A percentile compares a stretch with the other conserved stretches of the same genome.
Conservation (phyloP, 2,329 filamentous ascomycete species). For the Aspergillus ochraceus region DNA sequence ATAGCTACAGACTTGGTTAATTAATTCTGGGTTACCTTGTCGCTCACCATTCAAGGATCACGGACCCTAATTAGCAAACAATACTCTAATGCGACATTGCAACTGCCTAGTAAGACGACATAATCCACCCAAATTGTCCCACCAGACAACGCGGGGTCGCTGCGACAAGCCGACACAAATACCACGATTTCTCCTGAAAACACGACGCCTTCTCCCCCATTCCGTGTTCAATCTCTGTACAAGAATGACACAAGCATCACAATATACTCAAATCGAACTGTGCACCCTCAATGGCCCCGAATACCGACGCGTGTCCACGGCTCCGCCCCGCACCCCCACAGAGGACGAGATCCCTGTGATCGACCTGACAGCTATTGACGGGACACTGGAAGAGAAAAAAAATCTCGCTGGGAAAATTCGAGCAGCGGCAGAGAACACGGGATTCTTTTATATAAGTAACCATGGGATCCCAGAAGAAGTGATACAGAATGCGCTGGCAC, state of each 20-base stretch:
- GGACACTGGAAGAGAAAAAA: conserved; percentile 36
- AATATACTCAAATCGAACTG: conserved; percentile 46
- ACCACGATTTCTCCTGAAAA: background rate
- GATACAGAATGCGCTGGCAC: conserved; percentile 17
- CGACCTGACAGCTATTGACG: conserved; percentile 47
- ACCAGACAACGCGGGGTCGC: no score
- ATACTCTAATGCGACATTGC: no score
- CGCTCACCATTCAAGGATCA: no score
- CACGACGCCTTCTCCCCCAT: no score
- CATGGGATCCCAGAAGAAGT: conserved; percentile 45
- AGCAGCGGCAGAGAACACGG: conserved; percentile 50
- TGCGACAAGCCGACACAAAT: no score
- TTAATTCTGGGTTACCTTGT: no score
- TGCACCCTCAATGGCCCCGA: conserved; percentile 47
- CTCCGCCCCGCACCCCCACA: conserved; percentile 42
- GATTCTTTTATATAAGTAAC: conserved; percentile 58
- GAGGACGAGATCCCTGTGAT: conserved; percentile 55
- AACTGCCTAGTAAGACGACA: no score
- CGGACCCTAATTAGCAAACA: no score
- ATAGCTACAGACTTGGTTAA: no score
- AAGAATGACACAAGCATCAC: background rate
- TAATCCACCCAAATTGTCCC: no score
- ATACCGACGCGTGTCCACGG: conserved; percentile 45
- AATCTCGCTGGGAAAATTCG: conserved; percentile 45
- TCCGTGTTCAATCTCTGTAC: no score